These are phyloP conservation scores for Paraphaeosphaeria minitans DNA, from an alignment of 2,329 filamentous ascomycete species.

Conservation along the genomic window DNA sequence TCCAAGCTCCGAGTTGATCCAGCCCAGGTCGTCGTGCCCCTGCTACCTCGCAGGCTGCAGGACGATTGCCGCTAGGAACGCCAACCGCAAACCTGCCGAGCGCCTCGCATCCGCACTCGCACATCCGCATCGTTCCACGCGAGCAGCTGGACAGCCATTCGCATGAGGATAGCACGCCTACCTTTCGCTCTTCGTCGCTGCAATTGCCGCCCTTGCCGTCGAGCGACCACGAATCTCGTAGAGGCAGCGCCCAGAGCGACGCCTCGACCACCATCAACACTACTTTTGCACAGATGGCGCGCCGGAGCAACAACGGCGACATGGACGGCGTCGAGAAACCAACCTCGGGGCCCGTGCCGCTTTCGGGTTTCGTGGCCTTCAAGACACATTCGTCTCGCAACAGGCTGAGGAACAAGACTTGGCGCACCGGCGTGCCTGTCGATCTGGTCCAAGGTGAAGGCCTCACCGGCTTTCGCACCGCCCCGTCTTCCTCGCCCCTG, in stretches of 20 bases:
- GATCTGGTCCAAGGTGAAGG: constrained; percentile 20
- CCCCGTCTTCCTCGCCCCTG: constrained; percentile 5
- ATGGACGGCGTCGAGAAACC: constrained; percentile 20
- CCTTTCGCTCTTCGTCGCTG: constrained; percentile 21
- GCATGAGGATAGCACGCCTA: constrained; percentile 17
- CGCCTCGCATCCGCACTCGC: constrained; percentile 10
- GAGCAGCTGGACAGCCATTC: constrained; percentile 7
- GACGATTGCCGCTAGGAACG: constrained; percentile 25
- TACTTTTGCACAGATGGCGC: constrained; percentile 41
- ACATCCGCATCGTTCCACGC: constrained; percentile 31
- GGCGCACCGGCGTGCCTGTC: constrained; percentile 30
- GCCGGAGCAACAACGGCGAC: constrained; percentile 22
- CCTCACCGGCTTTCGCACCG: constrained; percentile 3
- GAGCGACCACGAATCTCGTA: constrained; percentile 3
- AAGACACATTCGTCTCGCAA: constrained; percentile 24
- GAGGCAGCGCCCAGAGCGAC: constrained; percentile 3
- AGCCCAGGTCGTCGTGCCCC: constrained; percentile 26
- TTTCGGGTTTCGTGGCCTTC: constrained; percentile 28
- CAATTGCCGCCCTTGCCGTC: constrained; percentile 10
- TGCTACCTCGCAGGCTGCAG: constrained; percentile 17
- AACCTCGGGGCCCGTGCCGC: constrained; percentile 22
- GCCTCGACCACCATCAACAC: constrained; percentile 9
- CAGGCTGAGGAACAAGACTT: constrained; percentile 25
- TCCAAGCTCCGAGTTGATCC: constrained; percentile 1
- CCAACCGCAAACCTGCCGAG: constrained; percentile 8